Base-by-base conservation (phyloP, 768 basidiomycete genomes). In the Amanita rimosa region DNA sequence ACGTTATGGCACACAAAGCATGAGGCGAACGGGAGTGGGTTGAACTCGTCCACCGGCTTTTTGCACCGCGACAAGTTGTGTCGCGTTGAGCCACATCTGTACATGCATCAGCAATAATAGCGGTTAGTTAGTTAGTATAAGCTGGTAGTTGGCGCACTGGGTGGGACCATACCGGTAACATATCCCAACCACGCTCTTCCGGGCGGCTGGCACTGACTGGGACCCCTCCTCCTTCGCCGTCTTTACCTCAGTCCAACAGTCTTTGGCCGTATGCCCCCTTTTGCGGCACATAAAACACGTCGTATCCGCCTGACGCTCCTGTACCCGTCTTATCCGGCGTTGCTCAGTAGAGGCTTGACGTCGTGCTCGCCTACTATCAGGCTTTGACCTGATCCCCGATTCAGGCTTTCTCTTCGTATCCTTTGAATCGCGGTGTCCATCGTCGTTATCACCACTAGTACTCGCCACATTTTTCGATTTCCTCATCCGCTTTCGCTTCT, bases 241-340 rank as follows among this genome's bases (percentile, higher is more conserved):
- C 53, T 26, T 52, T 57, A 6, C 44, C 53, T 11, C 16, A 54
- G 1, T 53, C 44, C 39, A 85, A 60, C 93, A 97, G 49, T 91
- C 78, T 60, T 72, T 81, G 3, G 91, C 91, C 1, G 83, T 70
- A 58, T 97, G 93, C 0, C 93, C 93, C 53, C 72, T 78, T 57
- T 81, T 71, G 45, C 93, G 76, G 67, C 93, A 97, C 2, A 84
- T 85, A 62, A 92, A 94, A 60, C 93, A 96, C 5, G 76, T 80
- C 1, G 82, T 91, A 2, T 68, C 62, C 7, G 71, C 66, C 10
- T 71, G 55, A 37, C 78, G 75, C 41, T 83, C 76, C 2, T 74
- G 59, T 44, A 78, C 75, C 33, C 91, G 79, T 54, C 77, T 73
- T 45, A 81, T 58, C 11, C 90, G 75, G 43, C 92, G 72, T 16